These are phyloP conservation scores for bread wheat (Triticum aestivum) DNA, from an alignment of 176 grass and related monocot species.

Conservation along the genomic window IWGSC_CS_RefSeq_v2.1 NC_057809.1:561399261-561399760, in stretches of 20 bases:
- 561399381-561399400: background rate
- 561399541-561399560: background rate
- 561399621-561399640: constrained; percentile 15
- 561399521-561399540: background rate
- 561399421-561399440: background rate
- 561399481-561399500: constrained; percentile 32
- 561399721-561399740: constrained; percentile 17
- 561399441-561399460: background rate
- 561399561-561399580: constrained; percentile 4
- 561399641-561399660: background rate
- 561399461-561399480: background rate
- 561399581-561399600: constrained; percentile 20
- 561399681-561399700: background rate
- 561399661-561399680: background rate
- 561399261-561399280: constrained; percentile 16
- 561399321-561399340: background rate
- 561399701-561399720: constrained; percentile 4
- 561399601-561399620: constrained; percentile 21
- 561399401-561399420: background rate
- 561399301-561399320: background rate
- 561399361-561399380: rapidly evolving
- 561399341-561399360: background rate
- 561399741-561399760: constrained; percentile 21
- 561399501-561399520: background rate
- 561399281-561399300: constrained; percentile 16